Evolutionary conservation across 2,329 filamentous ascomycete species (phyloP), one percentile per base, ranked within the genome.

Genomic region (Chaetothyriales sp.): DNA sequence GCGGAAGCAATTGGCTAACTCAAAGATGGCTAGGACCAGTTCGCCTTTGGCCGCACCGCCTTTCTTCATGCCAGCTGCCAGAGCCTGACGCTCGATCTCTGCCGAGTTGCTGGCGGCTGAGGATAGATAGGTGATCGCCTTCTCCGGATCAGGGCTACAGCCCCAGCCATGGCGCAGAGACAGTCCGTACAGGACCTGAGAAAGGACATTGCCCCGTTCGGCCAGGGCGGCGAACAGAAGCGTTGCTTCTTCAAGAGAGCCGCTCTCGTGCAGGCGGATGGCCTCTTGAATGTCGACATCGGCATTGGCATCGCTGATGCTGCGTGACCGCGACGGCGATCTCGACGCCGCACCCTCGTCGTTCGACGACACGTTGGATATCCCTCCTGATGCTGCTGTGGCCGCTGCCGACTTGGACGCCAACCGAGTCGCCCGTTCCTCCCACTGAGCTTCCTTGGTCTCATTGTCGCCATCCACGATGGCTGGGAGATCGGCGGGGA

Each of bases 21-120:
- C 92, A 63, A 92, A 96, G 57, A 98, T 96, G 54, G 92, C 90
- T 54, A 98, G 79, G 18, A 96, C 86, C 49, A 98, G 77, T 73
- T 98, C 92, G 53, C 92, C 92, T 70, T 96, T 98, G 44, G 90
- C 90, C 12, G 86, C 83, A 54, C 92, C 92, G 49, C 92, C 92
- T 68, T 92, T 94, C 68, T 87, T 92, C 68, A 93, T 79, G 15
- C 90, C 92, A 7, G 89, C 85, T 59, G 83, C 75, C 19, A 96
- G 78, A 26, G 92, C 92, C 61, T 88, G 73, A 49, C 84, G 78
- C 71, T 98, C 92, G 50, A 98, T 80, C 43, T 80, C 77, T 20
- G 90, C 92, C 20, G 88, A 87, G 68, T 95, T 95, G 44, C 86
- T 84, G 4, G 92, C 92, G 46, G 92, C 92, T 26, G 84, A 80